Conservation (phyloP, 495 filamentous ascomycete genomes). For the Aspergillus mulundensis region DNA sequence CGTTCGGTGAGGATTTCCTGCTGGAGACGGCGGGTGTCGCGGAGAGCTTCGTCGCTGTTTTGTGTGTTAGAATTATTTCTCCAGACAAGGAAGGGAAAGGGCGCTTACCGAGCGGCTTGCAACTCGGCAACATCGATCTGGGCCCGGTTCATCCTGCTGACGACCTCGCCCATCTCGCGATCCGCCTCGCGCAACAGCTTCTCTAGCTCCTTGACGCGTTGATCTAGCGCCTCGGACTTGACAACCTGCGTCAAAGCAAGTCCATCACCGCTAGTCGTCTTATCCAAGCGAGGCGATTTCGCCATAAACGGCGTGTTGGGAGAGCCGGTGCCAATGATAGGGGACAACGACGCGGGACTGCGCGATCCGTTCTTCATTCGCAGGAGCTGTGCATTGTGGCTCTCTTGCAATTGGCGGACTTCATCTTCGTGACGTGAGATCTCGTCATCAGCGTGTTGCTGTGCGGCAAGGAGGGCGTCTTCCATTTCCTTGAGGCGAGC, state of each 20-base stretch:
- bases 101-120: slow-evolving; percentile 73
- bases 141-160: slow-evolving; percentile 84
- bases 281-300: slow-evolving; percentile 55
- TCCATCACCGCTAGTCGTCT: slow-evolving; percentile 53
- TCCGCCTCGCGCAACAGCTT: slow-evolving; percentile 77
- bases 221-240: slow-evolving; percentile 68
- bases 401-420: slow-evolving; percentile 66
- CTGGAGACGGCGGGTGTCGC: slow-evolving; percentile 74
- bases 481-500: slow-evolving; percentile 72
- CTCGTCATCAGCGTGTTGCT: slow-evolving; percentile 80
- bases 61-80: slow-evolving; percentile 24
- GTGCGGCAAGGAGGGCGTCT: slow-evolving; percentile 76
- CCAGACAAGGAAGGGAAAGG: slow-evolving; percentile 13
- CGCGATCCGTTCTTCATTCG: slow-evolving; percentile 60
- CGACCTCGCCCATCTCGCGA: slow-evolving; percentile 90
- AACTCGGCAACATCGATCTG: slow-evolving; percentile 92
- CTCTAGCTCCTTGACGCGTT: slow-evolving; percentile 75
- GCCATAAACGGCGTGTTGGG: slow-evolving; percentile 60
- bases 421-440: slow-evolving; percentile 84
- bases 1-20: slow-evolving; percentile 56
- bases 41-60: slow-evolving; percentile 75
- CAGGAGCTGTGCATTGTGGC: slow-evolving; percentile 70
- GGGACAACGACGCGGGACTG: slow-evolving; percentile 39
- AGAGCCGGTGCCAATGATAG: slow-evolving; percentile 28
- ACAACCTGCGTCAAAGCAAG: slow-evolving; percentile 57